Evolutionary conservation across 805 yeast species (phyloP).

Genomic region (Jamesozyma jinghongensis): DNA sequence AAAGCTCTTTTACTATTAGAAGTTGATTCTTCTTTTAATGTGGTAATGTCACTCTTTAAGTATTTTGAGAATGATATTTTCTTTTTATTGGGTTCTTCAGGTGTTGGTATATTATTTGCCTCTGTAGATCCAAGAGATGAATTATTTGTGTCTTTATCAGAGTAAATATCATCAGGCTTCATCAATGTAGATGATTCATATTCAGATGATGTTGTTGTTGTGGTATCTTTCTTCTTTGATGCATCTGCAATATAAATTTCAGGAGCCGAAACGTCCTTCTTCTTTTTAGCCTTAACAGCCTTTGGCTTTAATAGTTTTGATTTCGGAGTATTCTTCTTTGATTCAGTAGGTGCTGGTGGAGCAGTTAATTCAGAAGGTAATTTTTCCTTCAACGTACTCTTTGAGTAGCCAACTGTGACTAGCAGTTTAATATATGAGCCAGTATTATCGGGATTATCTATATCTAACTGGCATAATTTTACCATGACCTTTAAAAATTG

Average conservation of each 20-base stretch:
- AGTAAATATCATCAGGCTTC: background rate
- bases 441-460: constrained; percentile 18
- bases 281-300: background rate
- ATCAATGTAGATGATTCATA: background rate
- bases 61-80: constrained; percentile 30
- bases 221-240: constrained; percentile 1
- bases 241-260: constrained; percentile 9
- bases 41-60: constrained; percentile 23
- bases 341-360: background rate
- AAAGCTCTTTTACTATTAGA: constrained; percentile 12
- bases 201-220: background rate
- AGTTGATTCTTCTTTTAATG: background rate
- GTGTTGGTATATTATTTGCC: background rate
- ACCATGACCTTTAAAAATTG: constrained; percentile 13
- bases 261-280: background rate
- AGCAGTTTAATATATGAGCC: constrained; percentile 18
- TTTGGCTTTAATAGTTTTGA: background rate
- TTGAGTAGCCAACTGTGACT: constrained; percentile 16
- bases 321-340: background rate
- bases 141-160: background rate
- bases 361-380: constrained; percentile 5
- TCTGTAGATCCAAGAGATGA: background rate
- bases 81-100: constrained; percentile 23
- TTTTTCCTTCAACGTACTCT: constrained; percentile 3
- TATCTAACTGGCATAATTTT: constrained; percentile 20